phyloP scores from a whole-genome alignment of 805 yeast genomes.

The Saccharomycopsis lassenensis region DNA sequence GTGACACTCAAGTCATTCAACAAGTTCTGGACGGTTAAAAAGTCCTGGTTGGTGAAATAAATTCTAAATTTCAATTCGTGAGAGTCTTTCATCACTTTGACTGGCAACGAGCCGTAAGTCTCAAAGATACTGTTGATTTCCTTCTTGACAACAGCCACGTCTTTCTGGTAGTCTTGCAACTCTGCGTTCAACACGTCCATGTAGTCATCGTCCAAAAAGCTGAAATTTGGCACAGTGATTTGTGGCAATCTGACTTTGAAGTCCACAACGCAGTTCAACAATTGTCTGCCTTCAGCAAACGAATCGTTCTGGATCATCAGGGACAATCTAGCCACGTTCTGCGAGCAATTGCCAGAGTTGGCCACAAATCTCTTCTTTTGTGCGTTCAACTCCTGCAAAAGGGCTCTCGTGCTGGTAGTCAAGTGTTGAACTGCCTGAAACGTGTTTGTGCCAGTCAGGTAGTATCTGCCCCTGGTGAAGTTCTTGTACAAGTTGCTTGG shows the following conservation, averaged over 20 bases:
- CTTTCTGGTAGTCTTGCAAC: slow-evolving; percentile 28
- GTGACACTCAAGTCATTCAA: no score
- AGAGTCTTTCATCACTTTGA: slow-evolving; percentile 35
- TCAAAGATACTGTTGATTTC: slow-evolving; percentile 37
- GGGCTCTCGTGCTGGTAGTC: slow-evolving; percentile 37
- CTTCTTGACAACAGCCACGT: slow-evolving; percentile 32
- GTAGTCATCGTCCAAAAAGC: slow-evolving; percentile 36
- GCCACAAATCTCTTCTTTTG: background rate
- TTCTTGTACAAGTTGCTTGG: no score
- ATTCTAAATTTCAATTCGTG: no score
- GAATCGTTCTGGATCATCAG: slow-evolving; percentile 28
- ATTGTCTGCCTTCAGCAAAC: slow-evolving; percentile 19
- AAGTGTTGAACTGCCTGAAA: slow-evolving; percentile 50
- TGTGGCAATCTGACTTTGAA: slow-evolving; percentile 34
- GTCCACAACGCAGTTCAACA: slow-evolving; percentile 44
- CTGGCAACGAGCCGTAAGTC: slow-evolving; percentile 53
- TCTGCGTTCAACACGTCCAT: slow-evolving; percentile 29
- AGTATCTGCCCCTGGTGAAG: no score
- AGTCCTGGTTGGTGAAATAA: no score
- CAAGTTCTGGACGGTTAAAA: no score
- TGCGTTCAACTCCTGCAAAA: slow-evolving; percentile 18
- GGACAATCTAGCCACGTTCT: slow-evolving; percentile 25
- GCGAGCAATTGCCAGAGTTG: slow-evolving; percentile 11
- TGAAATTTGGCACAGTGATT: slow-evolving; percentile 23
- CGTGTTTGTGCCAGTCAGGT: no score